Conservation (phyloP, 1,139 yeast species). For the Sugiyamaella neomexicana region DNA sequence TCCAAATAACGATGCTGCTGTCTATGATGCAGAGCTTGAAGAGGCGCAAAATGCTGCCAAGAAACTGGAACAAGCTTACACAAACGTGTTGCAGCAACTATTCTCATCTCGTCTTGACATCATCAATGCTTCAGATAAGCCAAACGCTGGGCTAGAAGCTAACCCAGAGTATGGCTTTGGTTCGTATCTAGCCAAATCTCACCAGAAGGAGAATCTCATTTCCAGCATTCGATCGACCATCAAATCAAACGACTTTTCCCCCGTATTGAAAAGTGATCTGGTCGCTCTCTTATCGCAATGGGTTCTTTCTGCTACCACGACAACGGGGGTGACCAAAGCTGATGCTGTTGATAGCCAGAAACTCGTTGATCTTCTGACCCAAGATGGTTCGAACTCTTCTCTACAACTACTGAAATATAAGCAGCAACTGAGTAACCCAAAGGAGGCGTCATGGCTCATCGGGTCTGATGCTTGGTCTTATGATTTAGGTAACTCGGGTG, state of each 20-base stretch:
- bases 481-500: slow-evolving; percentile 89
- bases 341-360: slow-evolving; percentile 36
- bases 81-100: slow-evolving; percentile 70
- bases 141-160: slow-evolving; percentile 45
- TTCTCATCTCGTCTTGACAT: slow-evolving; percentile 54
- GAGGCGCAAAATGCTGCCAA: slow-evolving; percentile 50
- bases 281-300: slow-evolving; percentile 66
- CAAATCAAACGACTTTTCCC: slow-evolving; percentile 50
- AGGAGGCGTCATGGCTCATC: slow-evolving; percentile 70
- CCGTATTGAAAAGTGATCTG: slow-evolving; percentile 50
- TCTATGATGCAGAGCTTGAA: slow-evolving; percentile 21
- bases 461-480: slow-evolving; percentile 97
- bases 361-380: slow-evolving; percentile 47
- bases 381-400: slow-evolving; percentile 43
- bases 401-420: slow-evolving; percentile 49
- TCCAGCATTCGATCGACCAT: slow-evolving; percentile 52
- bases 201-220: slow-evolving; percentile 46
- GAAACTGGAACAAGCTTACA: slow-evolving; percentile 72
- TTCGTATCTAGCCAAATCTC: slow-evolving; percentile 58
- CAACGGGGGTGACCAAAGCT: slow-evolving; percentile 31
- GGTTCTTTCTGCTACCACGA: slow-evolving; percentile 46
- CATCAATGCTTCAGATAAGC: slow-evolving; percentile 56
- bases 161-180: slow-evolving; percentile 89
- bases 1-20: slow-evolving; percentile 23
- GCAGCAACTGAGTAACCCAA: slow-evolving; percentile 47